Base-by-base conservation (phyloP, 495 filamentous ascomycete genomes). In the Penicillium daleae region DNA sequence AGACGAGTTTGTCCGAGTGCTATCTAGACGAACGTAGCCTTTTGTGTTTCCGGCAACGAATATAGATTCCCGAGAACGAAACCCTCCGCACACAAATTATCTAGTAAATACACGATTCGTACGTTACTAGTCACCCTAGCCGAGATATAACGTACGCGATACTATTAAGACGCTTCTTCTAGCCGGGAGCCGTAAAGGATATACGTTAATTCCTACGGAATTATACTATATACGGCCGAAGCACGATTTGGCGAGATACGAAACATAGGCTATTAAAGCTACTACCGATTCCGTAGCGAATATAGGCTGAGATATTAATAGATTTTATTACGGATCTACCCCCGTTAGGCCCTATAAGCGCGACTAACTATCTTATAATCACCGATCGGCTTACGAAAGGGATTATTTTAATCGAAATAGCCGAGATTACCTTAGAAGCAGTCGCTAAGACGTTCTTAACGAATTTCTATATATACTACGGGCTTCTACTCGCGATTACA, bases 91-190 rank as follows among this genome's bases (percentile, higher is more conserved):
- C 21, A n/a, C 0, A 31, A 12, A 55, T 55, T 26, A 55, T 55
- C 8, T 15, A 55, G 33, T 1, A 55, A 22, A 8, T 55, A 3
- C 12, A 55, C 9, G 12, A 55, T 9, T 55, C 12, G 0, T 26
- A 55, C 12, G n/a, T 55, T 39, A 55, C n/a, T 0, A n/a, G 15
- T 5, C 19, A 55, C 15, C 52, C 21, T 19, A 21, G 52, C 1
- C 33, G 33, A 39, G 52, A 55, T 26, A 31, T 24, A 9, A 55
- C n/a, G 8, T 55, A 55, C 4, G 9, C 52, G 52, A 55, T 55
- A 55, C 31, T 55, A 21, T 55, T 24, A 3, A 4, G 31, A 22
- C 52, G 52, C 26, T 55, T 55, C 31, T 55, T 55, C 52, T 55
- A 15, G 52, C 52, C 21, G 6, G 29, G 52, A 39, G 52, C n/a